Base-by-base conservation (phyloP, 306 rosid genomes). In the Cyclanthera cordifolia region DNA sequence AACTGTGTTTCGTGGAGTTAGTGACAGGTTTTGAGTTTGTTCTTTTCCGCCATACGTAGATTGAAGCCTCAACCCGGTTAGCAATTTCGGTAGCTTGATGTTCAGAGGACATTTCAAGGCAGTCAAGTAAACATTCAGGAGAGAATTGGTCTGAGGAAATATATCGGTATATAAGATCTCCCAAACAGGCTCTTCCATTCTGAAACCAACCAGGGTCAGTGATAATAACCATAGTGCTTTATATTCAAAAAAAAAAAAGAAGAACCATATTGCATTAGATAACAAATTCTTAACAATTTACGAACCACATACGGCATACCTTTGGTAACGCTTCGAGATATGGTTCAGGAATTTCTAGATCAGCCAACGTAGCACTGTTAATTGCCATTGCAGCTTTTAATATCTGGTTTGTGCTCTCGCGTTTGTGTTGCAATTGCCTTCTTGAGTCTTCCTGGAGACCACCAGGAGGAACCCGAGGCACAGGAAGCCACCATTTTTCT, bases 401-500 rank as follows among this genome's bases (percentile, higher is more conserved):
- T 71, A 94, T 90, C 73, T 94, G 97, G 78, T 79, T 88, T 1
- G 97, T 86, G 79, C 90, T 83, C 72, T 90, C 96, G 0, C 97
- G 90, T 76, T 86, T 90, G 82, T 94, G 90, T 79, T 88, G 96
- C 83, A 94, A 47, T 51, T 90, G 84, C 79, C 84, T 88, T 78
- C 95, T 86, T 12, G 88, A 58, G 67, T 81, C 74, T 43, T 90
- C 91, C 7, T 78, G 76, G 74, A 94, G 95, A 54, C 97, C 99
- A 19, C 88, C 85, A 3, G 95, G 74, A 72, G 99, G 97, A 53
- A 88, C 95, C 51, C 90, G 86, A 5, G 97, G 99, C 6, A 90
- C 97, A 5, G 97, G 97, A 63, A 94, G 88, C 99, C 97, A 94
- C 97, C 99, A 90, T 68, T 90, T 94, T 58, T 86, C 99, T 72